phyloP scores from a whole-genome alignment of 2,329 filamentous ascomycete species.

The Neurospora sp. region DNA sequence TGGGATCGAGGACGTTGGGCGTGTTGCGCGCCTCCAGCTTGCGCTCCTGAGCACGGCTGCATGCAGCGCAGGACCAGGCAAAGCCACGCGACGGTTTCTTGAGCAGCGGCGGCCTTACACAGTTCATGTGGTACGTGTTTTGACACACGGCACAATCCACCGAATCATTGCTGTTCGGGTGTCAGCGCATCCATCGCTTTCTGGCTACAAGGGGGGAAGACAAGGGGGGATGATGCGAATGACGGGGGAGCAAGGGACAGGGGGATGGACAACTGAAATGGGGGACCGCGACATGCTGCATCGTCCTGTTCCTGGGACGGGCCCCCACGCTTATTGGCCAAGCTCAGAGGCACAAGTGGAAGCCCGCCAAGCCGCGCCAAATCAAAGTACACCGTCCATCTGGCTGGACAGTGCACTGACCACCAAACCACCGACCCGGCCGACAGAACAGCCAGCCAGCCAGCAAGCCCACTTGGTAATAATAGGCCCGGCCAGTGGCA shows the following conservation, averaged over 20 bases:
- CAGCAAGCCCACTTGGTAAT: background rate
- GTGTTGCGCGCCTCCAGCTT: constrained; percentile 86
- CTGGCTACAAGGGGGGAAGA: background rate
- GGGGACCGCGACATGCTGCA: background rate
- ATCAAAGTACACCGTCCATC: background rate
- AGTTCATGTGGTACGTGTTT: constrained; percentile 97
- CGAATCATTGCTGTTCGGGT: constrained; percentile 64
- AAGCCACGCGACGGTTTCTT: constrained; percentile 98
- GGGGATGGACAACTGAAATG: background rate
- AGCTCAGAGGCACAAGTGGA: background rate
- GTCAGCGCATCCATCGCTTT: constrained; percentile 16
- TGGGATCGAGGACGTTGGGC: constrained; percentile 60
- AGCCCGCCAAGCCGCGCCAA: background rate
- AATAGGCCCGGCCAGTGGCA: background rate
- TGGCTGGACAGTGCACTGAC: background rate
- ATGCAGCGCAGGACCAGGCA: constrained; percentile 94
- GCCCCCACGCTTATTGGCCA: background rate
- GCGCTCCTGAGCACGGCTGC: constrained; percentile 89
- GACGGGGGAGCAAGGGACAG: background rate
- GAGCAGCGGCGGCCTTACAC: constrained; percentile 78
- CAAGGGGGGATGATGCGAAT: background rate
- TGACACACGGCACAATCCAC: constrained; percentile 94
- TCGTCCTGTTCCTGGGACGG: background rate
- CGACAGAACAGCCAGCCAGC: background rate
- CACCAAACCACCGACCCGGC: background rate